Evolutionary conservation across 352 stramenopile species (phyloP).

Genomic region (Phytophthora aleatoria): DNA sequence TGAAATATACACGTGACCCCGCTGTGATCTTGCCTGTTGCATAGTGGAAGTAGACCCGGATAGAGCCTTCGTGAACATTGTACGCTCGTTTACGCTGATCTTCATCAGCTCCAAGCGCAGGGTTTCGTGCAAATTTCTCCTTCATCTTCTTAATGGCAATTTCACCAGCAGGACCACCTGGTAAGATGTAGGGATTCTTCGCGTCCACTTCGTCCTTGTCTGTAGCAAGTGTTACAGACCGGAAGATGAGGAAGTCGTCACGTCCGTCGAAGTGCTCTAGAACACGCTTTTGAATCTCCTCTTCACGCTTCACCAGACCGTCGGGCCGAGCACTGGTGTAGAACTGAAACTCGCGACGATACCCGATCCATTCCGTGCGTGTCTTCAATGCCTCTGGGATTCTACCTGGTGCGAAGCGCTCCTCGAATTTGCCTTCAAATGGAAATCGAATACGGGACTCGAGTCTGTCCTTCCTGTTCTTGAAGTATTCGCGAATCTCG

Average conservation of each 20-base stretch:
- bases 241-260: slow-evolving; percentile 86
- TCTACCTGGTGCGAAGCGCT: slow-evolving; percentile 76
- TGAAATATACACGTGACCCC: slow-evolving; percentile 79
- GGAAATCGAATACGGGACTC: slow-evolving; percentile 76
- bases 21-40: slow-evolving; percentile 92
- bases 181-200: slow-evolving; percentile 82
- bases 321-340: slow-evolving; percentile 91
- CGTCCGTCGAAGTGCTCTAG: slow-evolving; percentile 87
- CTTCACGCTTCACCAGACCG: slow-evolving; percentile 82
- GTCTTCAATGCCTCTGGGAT: slow-evolving; percentile 76
- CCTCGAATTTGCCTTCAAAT: slow-evolving; percentile 87
- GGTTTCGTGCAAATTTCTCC: slow-evolving; percentile 89
- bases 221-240: slow-evolving; percentile 77
- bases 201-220: slow-evolving; percentile 80
- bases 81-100: slow-evolving; percentile 92
- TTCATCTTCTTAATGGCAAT: slow-evolving; percentile 94
- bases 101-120: slow-evolving; percentile 52
- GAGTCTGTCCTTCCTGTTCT: slow-evolving; percentile 91
- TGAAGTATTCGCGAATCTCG: slow-evolving; percentile 93
- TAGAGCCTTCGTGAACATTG: slow-evolving; percentile 90
- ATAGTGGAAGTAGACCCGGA: slow-evolving; percentile 92
- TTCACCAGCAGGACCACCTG: slow-evolving; percentile 69
- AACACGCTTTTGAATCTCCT: slow-evolving; percentile 90
- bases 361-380: slow-evolving; percentile 89
- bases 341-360: slow-evolving; percentile 89